These are phyloP conservation scores for Apiospora saccharicola DNA, from an alignment of 2,329 filamentous ascomycete species.

Conservation along the genomic window DNA sequence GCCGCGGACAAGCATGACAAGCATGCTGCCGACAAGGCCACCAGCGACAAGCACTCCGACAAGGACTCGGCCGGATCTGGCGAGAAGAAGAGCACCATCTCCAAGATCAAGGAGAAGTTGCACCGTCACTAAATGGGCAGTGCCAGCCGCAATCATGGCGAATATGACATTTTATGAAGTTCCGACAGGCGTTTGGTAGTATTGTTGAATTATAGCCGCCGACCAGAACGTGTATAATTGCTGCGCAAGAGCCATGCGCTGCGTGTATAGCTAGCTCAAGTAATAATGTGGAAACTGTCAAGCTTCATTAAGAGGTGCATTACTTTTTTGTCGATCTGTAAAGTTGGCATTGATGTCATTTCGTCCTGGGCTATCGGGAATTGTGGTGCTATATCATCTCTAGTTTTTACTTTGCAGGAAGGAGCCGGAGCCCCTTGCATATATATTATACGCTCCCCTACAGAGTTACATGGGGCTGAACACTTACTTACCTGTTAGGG, in stretches of 20 bases:
- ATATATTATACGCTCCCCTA: not conserved
- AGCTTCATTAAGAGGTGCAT: not conserved
- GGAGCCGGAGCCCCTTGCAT: not conserved
- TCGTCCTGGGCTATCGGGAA: not conserved
- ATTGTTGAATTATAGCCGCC: not conserved
- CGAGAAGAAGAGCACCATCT: constrained; percentile 61
- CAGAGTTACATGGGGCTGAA: not conserved
- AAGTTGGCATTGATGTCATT: not conserved
- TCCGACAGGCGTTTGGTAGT: constrained; percentile 2
- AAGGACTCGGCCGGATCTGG: constrained; percentile 27
- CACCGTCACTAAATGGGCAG: constrained; percentile 53
- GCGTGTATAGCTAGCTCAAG: not conserved
- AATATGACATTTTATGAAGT: constrained; percentile 8
- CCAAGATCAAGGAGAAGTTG: constrained; percentile 75
- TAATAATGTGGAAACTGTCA: not conserved
- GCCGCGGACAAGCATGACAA: constrained; percentile 28
- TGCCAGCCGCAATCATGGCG: not conserved
- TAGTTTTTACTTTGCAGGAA: not conserved
- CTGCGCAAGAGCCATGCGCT: not conserved
- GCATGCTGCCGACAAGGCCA: constrained; percentile 29
- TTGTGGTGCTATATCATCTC: not conserved
- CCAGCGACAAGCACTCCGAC: constrained; percentile 5
- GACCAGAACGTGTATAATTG: not conserved
- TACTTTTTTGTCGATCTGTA: not conserved
- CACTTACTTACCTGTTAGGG: too few relatives aligned